Evolutionary conservation across 371 early-diverging fungal species (phyloP).

Genomic region (Rhizopus sp.): DNA sequence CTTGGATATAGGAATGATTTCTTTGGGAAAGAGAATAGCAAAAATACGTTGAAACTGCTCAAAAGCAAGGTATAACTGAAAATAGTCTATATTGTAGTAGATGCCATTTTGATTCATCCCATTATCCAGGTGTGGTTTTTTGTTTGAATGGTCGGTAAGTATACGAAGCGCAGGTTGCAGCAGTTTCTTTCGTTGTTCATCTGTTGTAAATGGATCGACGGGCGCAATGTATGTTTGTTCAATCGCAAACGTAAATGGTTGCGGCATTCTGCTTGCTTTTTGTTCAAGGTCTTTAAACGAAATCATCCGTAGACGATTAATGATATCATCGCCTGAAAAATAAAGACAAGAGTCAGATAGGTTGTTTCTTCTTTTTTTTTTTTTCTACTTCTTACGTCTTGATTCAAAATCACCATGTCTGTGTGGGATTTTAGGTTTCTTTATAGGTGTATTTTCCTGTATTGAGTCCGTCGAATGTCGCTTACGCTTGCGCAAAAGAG

Average conservation of each 20-base stretch:
- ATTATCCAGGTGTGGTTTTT: conserved; percentile 53
- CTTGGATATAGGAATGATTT: conserved; percentile 23
- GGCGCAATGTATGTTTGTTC: conserved; percentile 6
- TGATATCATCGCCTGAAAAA: conserved; percentile 47
- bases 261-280: conserved; percentile 39
- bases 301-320: conserved; percentile 40
- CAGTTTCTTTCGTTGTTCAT: conserved; percentile 33
- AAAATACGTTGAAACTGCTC: conserved; percentile 49
- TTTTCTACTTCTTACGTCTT: conserved; percentile 39
- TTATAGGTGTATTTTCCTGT: conserved; percentile 25
- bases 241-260: conserved; percentile 40
- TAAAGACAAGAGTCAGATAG: background rate
- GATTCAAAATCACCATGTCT: conserved; percentile 53
- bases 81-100: conserved; percentile 56
- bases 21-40: conserved; percentile 37
- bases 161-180: conserved; percentile 39
- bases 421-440: conserved; percentile 54
- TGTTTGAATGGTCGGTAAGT: conserved; percentile 42
- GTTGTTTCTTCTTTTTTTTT: background rate
- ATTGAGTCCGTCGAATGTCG: conserved; percentile 34
- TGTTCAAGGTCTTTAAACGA: conserved; percentile 43
- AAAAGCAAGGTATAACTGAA: conserved; percentile 48
- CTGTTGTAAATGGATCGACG: conserved; percentile 10
- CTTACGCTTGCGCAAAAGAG: conserved; percentile 46
- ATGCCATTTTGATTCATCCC: conserved; percentile 59